Conservation (phyloP, 164 flowering plant species). For the Chimonanthus salicifolius region DNA sequence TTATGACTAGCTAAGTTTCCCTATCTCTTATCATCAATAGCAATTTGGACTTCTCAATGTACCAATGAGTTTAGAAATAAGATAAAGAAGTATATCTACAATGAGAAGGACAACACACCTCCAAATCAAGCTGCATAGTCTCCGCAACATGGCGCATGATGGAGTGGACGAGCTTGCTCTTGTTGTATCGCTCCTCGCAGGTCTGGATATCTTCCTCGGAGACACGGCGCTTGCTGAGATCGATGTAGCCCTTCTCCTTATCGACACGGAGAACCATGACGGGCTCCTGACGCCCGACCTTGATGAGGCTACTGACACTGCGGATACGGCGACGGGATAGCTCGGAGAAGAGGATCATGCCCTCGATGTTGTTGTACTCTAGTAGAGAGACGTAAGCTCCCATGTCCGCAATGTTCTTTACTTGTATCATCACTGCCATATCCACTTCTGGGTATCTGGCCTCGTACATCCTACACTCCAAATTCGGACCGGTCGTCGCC, state of each 20-base stretch:
- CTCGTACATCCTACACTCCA: conserved; percentile 97
- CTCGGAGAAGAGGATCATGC: conserved; percentile 92
- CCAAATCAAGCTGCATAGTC: conserved; percentile 67
- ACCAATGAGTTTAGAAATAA: not conserved
- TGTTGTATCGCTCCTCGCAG: conserved; percentile 89
- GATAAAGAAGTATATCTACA: not conserved
- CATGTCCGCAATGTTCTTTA: conserved; percentile 88
- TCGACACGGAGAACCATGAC: conserved; percentile 92
- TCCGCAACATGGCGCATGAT: conserved; percentile 96
- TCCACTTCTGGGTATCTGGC: conserved; percentile 85
- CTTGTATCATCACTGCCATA: conserved; percentile 94
- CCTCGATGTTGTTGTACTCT: conserved; percentile 97
- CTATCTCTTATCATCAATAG: no score
- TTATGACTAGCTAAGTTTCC: no score
- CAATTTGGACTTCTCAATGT: no score
- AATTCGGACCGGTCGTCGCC: conserved; percentile 59
- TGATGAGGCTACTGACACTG: conserved; percentile 76
- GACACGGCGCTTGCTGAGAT: conserved; percentile 81
- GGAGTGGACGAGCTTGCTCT: conserved; percentile 96
- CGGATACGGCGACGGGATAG: conserved; percentile 92
- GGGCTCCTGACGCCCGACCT: conserved; percentile 90
- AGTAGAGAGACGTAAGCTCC: conserved; percentile 88
- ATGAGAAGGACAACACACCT: conserved; percentile 35
- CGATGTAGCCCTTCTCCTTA: conserved; percentile 87
- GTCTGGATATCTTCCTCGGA: conserved; percentile 79